Evolutionary conservation across 176 grass and related monocot species (phyloP).

Genomic region (Puya raimondii): DNA sequence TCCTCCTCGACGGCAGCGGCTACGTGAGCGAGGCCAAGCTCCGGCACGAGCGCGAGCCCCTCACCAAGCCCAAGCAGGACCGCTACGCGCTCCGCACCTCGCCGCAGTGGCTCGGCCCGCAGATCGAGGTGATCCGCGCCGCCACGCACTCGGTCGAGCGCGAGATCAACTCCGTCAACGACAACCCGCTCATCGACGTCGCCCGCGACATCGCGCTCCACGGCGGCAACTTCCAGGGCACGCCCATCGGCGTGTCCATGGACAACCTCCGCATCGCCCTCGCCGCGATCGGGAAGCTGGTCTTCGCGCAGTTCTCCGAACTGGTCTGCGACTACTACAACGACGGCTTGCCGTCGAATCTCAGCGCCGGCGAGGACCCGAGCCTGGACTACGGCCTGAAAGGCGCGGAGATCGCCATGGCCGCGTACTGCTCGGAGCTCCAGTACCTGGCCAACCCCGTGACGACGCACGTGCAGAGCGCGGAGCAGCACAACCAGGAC

Average conservation of each 20-base stretch:
- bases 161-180: conserved; percentile 29
- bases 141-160: conserved; percentile 20
- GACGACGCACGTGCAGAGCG: conserved; percentile 25
- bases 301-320: conserved; percentile 23
- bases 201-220: conserved; percentile 18
- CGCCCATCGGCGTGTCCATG: conserved; percentile 27
- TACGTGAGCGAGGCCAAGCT: conserved; percentile 17
- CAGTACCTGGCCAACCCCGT: conserved; percentile 24
- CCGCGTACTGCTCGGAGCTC: conserved; percentile 22
- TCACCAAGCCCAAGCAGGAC: conserved; percentile 21
- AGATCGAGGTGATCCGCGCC: conserved; percentile 10
- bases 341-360: conserved; percentile 17
- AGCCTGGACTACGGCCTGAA: conserved; percentile 20
- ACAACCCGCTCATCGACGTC: conserved; percentile 24
- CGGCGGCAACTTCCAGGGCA: conserved; percentile 24
- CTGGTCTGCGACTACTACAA: conserved; percentile 18
- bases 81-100: conserved; percentile 16
- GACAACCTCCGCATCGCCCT: conserved; percentile 17
- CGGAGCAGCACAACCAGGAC: conserved; percentile 28
- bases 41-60: background rate
- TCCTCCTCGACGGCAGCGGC: conserved; percentile 13
- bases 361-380: conserved; percentile 7
- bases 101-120: conserved; percentile 19
- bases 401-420: conserved; percentile 26
- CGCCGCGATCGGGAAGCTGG: conserved; percentile 15